phyloP scores from a whole-genome alignment of 768 basidiomycete species.

The Mycena polygramma region DNA sequence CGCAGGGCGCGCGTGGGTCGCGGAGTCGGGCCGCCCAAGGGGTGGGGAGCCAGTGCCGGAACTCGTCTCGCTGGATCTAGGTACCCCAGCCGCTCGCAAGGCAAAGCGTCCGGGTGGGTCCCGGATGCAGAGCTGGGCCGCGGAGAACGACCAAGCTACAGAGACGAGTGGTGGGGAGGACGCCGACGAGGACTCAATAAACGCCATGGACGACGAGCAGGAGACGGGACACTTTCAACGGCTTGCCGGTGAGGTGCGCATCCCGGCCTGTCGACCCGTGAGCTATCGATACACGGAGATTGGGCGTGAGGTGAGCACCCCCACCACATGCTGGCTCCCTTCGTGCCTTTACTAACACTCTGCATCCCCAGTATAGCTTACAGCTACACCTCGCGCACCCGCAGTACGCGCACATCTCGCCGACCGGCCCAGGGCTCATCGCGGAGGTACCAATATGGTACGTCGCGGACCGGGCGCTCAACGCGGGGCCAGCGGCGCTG shows the following conservation, averaged over 20 bases:
- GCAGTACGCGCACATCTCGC: conserved; percentile 36
- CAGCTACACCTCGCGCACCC: conserved; percentile 33
- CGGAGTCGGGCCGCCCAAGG: conserved; percentile 26
- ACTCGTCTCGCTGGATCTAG: conserved; percentile 19
- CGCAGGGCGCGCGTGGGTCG: conserved; percentile 30
- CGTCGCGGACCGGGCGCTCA: conserved; percentile 26
- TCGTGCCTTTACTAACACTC: not conserved
- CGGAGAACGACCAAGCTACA: not conserved
- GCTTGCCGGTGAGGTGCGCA: conserved; percentile 33
- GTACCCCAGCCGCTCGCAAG: not conserved
- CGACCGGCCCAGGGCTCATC: conserved; percentile 33
- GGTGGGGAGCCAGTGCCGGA: conserved; percentile 16
- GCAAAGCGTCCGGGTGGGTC: not conserved
- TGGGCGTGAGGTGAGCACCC: conserved; percentile 34
- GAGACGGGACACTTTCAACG: conserved; percentile 28
- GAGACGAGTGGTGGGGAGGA: not conserved
- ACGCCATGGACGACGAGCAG: not conserved
- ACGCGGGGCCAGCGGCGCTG: conserved; percentile 15
- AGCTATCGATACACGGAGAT: conserved; percentile 39
- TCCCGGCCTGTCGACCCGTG: conserved; percentile 37
- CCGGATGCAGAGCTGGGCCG: conserved; percentile 36
- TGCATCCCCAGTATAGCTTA: conserved; percentile 31
- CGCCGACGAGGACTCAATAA: conserved; percentile 9
- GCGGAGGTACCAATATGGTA: conserved; percentile 39
- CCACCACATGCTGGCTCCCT: too few relatives aligned